phyloP scores from a whole-genome alignment of 2,329 filamentous ascomycete genomes.

The Fusarium drepaniforme region DNA sequence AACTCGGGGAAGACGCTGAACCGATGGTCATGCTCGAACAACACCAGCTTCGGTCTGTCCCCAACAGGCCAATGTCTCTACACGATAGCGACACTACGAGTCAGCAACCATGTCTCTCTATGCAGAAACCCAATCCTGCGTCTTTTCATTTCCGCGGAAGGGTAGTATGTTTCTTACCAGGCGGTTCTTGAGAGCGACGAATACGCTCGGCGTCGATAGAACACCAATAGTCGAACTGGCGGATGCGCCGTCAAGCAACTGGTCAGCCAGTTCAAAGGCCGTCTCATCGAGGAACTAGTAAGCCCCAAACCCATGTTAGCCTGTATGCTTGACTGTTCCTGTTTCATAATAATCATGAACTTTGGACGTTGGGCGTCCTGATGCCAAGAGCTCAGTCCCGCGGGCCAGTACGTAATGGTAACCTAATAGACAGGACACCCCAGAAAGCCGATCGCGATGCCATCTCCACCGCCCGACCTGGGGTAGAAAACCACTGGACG shows the following conservation, averaged over 20 bases:
- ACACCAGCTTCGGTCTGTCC: slow-evolving; percentile 66
- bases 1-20: slow-evolving; percentile 83
- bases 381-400: slow-evolving; percentile 22
- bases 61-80: slow-evolving; percentile 37
- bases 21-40: slow-evolving; percentile 81
- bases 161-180: slow-evolving; percentile 58
- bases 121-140: neutral
- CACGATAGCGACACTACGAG: neutral
- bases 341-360: slow-evolving; percentile 36
- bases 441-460: slow-evolving; percentile 33
- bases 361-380: slow-evolving; percentile 11
- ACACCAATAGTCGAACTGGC: slow-evolving; percentile 72
- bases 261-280: slow-evolving; percentile 70
- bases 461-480: slow-evolving; percentile 32
- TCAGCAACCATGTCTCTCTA: slow-evolving; percentile 15
- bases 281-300: slow-evolving; percentile 78
- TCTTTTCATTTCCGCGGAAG: neutral
- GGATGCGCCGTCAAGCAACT: slow-evolving; percentile 73
- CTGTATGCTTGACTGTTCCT: neutral
- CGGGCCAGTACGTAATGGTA: slow-evolving; percentile 40
- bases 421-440: slow-evolving; percentile 24
- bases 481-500: slow-evolving; percentile 16
- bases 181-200: slow-evolving; percentile 80
- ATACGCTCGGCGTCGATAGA: slow-evolving; percentile 81
- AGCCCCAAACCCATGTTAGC: slow-evolving; percentile 16